Percentiles rank a stretch among this genome's conserved stretches.
Evolutionary conservation across 441 rosid genomes (phyloP).

Genomic region (Bruguiera hainesii): DNA sequence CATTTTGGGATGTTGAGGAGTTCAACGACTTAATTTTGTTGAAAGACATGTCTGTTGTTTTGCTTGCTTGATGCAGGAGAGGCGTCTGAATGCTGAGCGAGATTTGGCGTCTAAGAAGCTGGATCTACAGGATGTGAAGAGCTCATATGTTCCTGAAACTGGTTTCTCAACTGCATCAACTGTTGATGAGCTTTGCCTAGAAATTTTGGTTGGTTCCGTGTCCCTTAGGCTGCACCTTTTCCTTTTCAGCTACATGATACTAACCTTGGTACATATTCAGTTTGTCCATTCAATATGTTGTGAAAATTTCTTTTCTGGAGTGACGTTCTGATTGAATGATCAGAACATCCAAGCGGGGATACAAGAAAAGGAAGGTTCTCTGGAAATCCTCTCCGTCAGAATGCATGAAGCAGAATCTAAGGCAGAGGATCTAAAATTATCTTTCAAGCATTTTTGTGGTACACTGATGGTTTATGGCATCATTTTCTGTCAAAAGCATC

Average conservation of each 20-base stretch:
- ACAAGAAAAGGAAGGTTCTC: slow-evolving; percentile 43
- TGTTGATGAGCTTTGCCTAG: slow-evolving; percentile 78
- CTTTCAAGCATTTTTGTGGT: slow-evolving; percentile 74
- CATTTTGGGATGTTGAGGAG: too few relatives aligned
- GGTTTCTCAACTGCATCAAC: slow-evolving; percentile 45
- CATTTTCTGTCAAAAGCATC: slow-evolving; percentile 5
- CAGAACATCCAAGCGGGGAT: slow-evolving; percentile 59
- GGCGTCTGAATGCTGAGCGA: slow-evolving; percentile 47
- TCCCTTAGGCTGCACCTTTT: slow-evolving; percentile 1
- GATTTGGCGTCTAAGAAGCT: slow-evolving; percentile 45
- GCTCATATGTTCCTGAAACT: slow-evolving; percentile 45
- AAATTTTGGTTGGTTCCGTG: slow-evolving; percentile 69
- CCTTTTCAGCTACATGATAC: neutral
- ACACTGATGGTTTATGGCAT: slow-evolving; percentile 20
- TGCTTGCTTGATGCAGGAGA: slow-evolving; percentile 46
- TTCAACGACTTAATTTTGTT: too few relatives aligned
- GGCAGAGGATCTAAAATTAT: slow-evolving; percentile 50
- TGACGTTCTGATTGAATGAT: slow-evolving; percentile 19
- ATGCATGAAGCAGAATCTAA: slow-evolving; percentile 58
- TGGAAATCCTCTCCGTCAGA: slow-evolving; percentile 45
- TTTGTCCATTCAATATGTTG: neutral
- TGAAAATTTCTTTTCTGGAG: neutral
- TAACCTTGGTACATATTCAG: neutral
- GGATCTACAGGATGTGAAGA: slow-evolving; percentile 59
- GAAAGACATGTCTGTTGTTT: neutral